Conservation (phyloP, 1,139 yeast species). For the Citeromyces siamensis region DNA sequence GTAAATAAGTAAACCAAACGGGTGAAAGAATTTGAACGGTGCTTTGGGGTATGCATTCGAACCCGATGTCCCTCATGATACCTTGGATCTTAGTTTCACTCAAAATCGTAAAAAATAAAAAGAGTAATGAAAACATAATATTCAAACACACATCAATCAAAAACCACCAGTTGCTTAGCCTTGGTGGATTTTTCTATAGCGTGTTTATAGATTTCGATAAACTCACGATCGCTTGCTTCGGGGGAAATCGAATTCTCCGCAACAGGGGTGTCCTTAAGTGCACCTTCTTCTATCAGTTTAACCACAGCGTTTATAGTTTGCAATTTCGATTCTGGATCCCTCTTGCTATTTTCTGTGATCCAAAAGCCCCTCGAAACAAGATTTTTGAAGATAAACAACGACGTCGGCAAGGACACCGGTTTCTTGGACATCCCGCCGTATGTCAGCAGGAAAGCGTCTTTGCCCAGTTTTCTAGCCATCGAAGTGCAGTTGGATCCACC, state of each 20-base stretch:
- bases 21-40: too few species aligned
- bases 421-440: conserved; percentile 98
- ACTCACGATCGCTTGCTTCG: conserved; percentile 31
- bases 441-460: conserved; percentile 62
- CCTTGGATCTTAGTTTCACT: too few species aligned
- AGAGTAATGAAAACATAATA: too few species aligned
- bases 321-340: conserved; percentile 49
- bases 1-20: too few species aligned
- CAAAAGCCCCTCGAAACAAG: conserved; percentile 84
- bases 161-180: conserved; percentile 17
- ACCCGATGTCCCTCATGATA: too few species aligned
- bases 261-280: conserved; percentile 50
- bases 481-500: conserved; percentile 82
- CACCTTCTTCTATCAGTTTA: conserved; percentile 51
- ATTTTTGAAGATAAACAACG: conserved; percentile 82
- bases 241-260: conserved; percentile 28
- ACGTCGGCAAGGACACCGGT: conserved; percentile 83
- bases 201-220: conserved; percentile 29
- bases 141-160: conserved; percentile 4
- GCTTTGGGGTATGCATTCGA: too few species aligned
- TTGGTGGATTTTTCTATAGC: conserved; percentile 11
- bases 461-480: conserved; percentile 66
- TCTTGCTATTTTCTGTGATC: conserved; percentile 71
- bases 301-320: conserved; percentile 50
- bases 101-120: too few species aligned